Evolutionary conservation across 805 yeast species (phyloP), one percentile per base, ranked within the genome.

Genomic region (Groenewaldozyma salmanticensis): DNA sequence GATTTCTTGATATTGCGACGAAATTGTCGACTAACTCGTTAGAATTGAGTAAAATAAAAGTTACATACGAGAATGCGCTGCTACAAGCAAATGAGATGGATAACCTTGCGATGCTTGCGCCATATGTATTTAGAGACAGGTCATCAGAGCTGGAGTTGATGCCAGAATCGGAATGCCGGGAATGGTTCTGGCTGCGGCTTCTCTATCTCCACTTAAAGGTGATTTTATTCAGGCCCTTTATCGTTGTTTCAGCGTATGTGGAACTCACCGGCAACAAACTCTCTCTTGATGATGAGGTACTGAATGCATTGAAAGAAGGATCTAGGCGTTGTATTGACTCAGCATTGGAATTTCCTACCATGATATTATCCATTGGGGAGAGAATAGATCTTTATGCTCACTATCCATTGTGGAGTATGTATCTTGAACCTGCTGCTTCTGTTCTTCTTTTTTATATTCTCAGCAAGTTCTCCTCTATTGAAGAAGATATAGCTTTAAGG

Each of bases 151-250:
- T 42, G 36, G 13, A 15, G 18, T 16, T 31, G 7, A 35, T 42
- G 37, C 18, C 44, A 2, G 44, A 42, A 31, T 35, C 18, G 11
- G 44, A 42, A 16, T 42, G 44, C 31, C 36, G 35, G 24, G 44
- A 42, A 22, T 42, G 44, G 44, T 42, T 37, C 24, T 42, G 40
- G 40, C 34, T 42, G 4, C n/a, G 44, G 27, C 40, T 42, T 11
- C 27, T 27, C 16, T 42, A 42, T 33, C 37, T 42, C 6, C 39
- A 37, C 34, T 27, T 42, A 16, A 24, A 35, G 16, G 33, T 42
- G 27, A 29, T 37, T 16, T 31, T 42, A 17, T 42, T 37, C 27
- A 27, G 44, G 22, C 44, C 44, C 5, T 42, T 42, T 37, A 17
- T 42, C n/a, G 31, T 42, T 18, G 36, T 42, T 20, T 37, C 39